Conservation (phyloP, 805 yeast genomes). For the Kodamaea jinghongensis region DNA sequence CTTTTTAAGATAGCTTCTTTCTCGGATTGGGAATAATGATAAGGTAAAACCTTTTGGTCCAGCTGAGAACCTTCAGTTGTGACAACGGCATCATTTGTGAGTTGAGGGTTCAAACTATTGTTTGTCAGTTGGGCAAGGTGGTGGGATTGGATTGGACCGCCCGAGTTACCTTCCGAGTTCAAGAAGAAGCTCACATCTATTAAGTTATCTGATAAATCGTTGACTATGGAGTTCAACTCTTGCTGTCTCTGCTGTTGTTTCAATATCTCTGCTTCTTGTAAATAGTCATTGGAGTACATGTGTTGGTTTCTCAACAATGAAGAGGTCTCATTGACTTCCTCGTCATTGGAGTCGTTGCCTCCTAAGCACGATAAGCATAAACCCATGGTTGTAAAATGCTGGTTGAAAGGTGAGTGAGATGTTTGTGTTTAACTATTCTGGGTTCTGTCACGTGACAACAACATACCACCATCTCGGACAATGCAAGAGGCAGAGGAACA, state of each 20-base stretch:
- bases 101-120: constrained; percentile 7
- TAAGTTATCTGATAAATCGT: constrained; percentile 27
- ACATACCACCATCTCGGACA: too few species aligned
- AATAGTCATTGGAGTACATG: constrained; percentile 28
- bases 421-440: background rate
- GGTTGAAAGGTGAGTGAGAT: constrained; percentile 2
- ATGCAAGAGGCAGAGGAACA: too few species aligned
- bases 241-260: constrained; percentile 46
- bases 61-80: constrained; percentile 4
- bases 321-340: constrained; percentile 39
- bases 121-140: background rate
- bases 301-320: constrained; percentile 29
- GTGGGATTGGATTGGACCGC: constrained; percentile 3
- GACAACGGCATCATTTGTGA: constrained; percentile 7
- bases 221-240: constrained; percentile 46
- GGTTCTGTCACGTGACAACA: constrained; percentile 1
- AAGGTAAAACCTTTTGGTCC: constrained; percentile 12
- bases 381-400: constrained; percentile 38
- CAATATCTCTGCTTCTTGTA: constrained; percentile 34
- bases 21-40: constrained; percentile 10
- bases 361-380: constrained; percentile 47
- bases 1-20: constrained; percentile 10
- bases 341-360: constrained; percentile 32
- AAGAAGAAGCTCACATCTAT: constrained; percentile 16
- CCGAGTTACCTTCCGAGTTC: constrained; percentile 9